Evolutionary conservation across 371 early-diverging fungal species (phyloP).

Genomic region (Lichtheimia corymbifera): DNA sequence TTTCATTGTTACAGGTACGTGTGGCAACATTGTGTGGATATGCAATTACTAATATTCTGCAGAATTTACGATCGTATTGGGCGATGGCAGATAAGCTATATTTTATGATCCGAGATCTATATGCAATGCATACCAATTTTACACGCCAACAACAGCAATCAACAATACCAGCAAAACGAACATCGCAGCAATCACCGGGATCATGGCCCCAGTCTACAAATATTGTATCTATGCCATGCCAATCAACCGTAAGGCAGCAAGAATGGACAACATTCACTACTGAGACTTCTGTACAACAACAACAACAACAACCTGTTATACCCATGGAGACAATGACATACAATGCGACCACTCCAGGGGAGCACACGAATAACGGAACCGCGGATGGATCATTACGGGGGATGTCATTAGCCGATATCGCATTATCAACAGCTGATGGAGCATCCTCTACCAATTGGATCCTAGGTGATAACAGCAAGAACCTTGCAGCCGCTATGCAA

Average conservation of each 20-base stretch:
- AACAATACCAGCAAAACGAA: slow-evolving; percentile 4
- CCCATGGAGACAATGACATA: not conserved
- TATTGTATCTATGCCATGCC: not conserved
- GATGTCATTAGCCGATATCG: slow-evolving; percentile 22
- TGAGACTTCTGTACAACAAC: slow-evolving; percentile 1
- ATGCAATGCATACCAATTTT: slow-evolving; percentile 48
- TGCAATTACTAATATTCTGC: not conserved
- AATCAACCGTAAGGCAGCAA: slow-evolving; percentile 7
- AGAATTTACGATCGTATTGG: slow-evolving; percentile 57
- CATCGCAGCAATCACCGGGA: not conserved
- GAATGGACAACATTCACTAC: not conserved
- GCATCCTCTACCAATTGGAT: slow-evolving; percentile 21
- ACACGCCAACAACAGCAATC: slow-evolving; percentile 15
- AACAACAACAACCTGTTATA: slow-evolving; percentile 3
- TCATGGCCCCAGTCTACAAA: not conserved
- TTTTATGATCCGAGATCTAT: slow-evolving; percentile 61
- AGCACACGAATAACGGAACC: not conserved
- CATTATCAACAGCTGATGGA: slow-evolving; percentile 25
- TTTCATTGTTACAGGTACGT: slow-evolving; percentile 48
- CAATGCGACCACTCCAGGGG: not conserved
- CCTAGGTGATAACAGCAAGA: slow-evolving; percentile 22
- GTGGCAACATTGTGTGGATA: not conserved
- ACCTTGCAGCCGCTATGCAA: slow-evolving; percentile 23
- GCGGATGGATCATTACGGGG: slow-evolving; percentile 11
- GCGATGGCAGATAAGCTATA: slow-evolving; percentile 65